Base-by-base conservation (phyloP, 352 stramenopile species). In the Pythium brachiatum region DNA sequence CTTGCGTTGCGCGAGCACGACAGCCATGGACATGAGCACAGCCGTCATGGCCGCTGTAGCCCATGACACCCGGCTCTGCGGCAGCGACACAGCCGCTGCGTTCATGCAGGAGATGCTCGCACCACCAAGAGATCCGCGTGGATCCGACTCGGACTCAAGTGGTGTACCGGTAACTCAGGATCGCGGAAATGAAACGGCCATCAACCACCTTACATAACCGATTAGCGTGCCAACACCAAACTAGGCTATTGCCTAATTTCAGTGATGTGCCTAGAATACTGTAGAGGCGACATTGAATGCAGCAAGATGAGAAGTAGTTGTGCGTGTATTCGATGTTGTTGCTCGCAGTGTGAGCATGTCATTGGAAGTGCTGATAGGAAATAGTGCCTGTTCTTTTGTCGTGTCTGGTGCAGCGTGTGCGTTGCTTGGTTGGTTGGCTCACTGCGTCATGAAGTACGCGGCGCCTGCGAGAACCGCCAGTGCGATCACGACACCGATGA, bases 371-470 rank as follows among this genome's bases (percentile, higher is more conserved):
- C n/a, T n/a, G n/a, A n/a, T n/a, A n/a, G n/a, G n/a, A n/a, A n/a
- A n/a, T n/a, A n/a, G 9, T 41, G 34, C 34, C 34, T 48, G 41
- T 48, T n/a, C n/a, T n/a, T n/a, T n/a, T n/a, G n/a, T n/a, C n/a
- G n/a, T n/a, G n/a, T n/a, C n/a, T n/a, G n/a, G n/a, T n/a, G n/a
- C n/a, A n/a, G n/a, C n/a, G n/a, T n/a, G n/a, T n/a, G n/a, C 9
- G 29, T 34, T 34, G 29, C 29, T 34, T 34, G 29, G 9, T 34
- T 34, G 18, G 15, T 12, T 25, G 18, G n/a, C 27, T 59, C 25
- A 69, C 70, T 77, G 72, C 21, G 70, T 72, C 48, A 89, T 77
- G 50, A 82, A 73, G 68, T 90, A 90, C 26, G 66, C 81, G 5
- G 68, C 74, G 13, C 74, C 79, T 7, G 72, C 79, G 46, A 90